Evolutionary conservation across 306 rosid species (phyloP).

Genomic region (Ormosia semicastrata): DNA sequence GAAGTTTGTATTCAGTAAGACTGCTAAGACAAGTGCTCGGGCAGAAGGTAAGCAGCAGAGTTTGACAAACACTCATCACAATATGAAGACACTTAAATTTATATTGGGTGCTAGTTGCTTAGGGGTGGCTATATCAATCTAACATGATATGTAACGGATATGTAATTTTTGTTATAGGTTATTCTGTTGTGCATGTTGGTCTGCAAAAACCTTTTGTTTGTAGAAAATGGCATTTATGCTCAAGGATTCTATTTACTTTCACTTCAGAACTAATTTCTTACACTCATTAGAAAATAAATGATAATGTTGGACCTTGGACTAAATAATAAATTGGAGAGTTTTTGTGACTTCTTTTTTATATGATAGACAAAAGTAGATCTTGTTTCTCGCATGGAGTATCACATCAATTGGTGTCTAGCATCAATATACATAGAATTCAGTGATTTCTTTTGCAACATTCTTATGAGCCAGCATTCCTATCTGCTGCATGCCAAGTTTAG

Average conservation of each 20-base stretch:
- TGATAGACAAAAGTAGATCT: not conserved
- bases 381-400: not conserved
- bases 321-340: not conserved
- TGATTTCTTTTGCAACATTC: conserved; percentile 7
- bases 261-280: not conserved
- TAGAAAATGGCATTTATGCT: not conserved
- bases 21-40: conserved; percentile 87
- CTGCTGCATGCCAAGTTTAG: not conserved
- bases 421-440: not conserved
- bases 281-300: not conserved
- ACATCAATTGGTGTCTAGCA: not conserved
- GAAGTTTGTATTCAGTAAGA: conserved; percentile 76
- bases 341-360: not conserved
- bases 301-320: conserved; percentile 17
- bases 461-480: not conserved
- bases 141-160: not conserved
- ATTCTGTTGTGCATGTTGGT: not conserved
- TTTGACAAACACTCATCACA: not conserved
- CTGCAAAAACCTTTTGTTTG: conserved; percentile 9
- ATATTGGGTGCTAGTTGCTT: not conserved
- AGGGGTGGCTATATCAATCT: not conserved
- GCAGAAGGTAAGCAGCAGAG: conserved; percentile 62
- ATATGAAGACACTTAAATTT: conserved; percentile 27
- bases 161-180: not conserved
- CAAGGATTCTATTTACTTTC: not conserved